Evolutionary conservation across 495 filamentous ascomycete genomes (phyloP), one percentile per base, ranked within the genome.

Genomic region (Staphylotrichum longicolle): DNA sequence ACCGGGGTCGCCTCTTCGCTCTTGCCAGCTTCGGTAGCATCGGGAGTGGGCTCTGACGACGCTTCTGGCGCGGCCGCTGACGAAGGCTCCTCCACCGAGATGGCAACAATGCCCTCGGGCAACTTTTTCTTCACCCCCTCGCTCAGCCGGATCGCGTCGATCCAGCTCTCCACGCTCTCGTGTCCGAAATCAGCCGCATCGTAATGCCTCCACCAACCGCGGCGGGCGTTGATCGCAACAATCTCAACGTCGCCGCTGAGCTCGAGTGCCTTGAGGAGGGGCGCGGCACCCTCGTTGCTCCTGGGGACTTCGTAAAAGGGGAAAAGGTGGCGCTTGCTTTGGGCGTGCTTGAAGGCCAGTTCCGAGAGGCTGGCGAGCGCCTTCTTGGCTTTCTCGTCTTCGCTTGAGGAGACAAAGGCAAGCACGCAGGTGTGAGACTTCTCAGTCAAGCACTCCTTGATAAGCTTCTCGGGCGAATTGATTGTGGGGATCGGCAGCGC

Each of bases 371-470:
- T 85, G n/a, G 75, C 68, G 9, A 96, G 76, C 0, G 84, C 90
- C 59, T 82, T 68, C 72, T 82, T 63, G 71, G 69, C 82, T 4
- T 78, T 74, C 37, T 86, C 85, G 32, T 79, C 77, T 34, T 77
- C 74, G 34, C 76, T 60, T 4, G 79, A 72, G 3, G 91, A 85
- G 8, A 92, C 80, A 39, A 98, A 81, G 4, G 87, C 90, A 8
- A 99, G 82, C 12, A 99, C 83, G 70, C 95, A 98, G 12, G 91
- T 96, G 56, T 84, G 82, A 3, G 92, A 87, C 70, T 91, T 92
- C 14, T 82, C 74, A 11, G 80, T 84, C 39, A 98, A 77, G 71
- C 94, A 99, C 58, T 83, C 80, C 48, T 85, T 78, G 46, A 83
- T 79, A 12, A 97, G 79, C 39, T 84, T 78, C 50, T 84, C 82